Conservation (phyloP, 495 filamentous ascomycete genomes). For the Neurospora cerealis region DNA sequence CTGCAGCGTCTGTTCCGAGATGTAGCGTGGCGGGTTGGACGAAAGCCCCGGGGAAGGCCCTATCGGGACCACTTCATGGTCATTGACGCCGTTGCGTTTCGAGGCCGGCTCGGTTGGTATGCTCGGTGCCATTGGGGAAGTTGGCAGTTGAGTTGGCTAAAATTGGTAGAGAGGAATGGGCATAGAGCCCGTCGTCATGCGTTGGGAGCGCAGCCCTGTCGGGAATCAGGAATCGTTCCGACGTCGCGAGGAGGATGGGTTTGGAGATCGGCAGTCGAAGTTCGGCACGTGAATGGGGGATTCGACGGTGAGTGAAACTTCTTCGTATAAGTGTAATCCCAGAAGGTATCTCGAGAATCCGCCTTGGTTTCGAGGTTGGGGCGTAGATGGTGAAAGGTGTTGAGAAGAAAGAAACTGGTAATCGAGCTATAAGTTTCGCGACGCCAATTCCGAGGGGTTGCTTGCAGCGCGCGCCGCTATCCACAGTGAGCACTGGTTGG, state of each 20-base stretch:
- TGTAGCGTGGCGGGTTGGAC: constrained; percentile 31
- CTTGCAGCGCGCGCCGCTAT: neutral
- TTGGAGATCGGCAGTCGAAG: neutral
- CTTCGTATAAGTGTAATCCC: neutral
- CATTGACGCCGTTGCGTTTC: constrained; percentile 2
- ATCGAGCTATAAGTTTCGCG: neutral
- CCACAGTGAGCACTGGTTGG: neutral
- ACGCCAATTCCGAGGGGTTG: neutral
- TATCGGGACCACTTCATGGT: constrained; percentile 11
- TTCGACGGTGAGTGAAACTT: neutral
- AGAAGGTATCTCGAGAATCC: neutral
- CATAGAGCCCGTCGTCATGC: neutral
- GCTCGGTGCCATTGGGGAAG: constrained; percentile 13
- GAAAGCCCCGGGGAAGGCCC: constrained; percentile 31
- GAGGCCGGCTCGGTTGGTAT: constrained; percentile 5
- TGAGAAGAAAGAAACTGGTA: neutral
- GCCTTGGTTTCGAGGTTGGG: neutral
- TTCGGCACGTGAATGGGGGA: neutral
- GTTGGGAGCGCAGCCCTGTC: neutral
- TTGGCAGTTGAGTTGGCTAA: neutral
- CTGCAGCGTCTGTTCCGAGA: constrained; percentile 27
- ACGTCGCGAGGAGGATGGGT: neutral
- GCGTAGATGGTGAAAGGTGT: neutral
- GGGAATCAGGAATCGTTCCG: neutral
- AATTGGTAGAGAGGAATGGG: neutral